Base-by-base conservation (phyloP, 441 rosid genomes). In the Capsella rubella region DNA sequence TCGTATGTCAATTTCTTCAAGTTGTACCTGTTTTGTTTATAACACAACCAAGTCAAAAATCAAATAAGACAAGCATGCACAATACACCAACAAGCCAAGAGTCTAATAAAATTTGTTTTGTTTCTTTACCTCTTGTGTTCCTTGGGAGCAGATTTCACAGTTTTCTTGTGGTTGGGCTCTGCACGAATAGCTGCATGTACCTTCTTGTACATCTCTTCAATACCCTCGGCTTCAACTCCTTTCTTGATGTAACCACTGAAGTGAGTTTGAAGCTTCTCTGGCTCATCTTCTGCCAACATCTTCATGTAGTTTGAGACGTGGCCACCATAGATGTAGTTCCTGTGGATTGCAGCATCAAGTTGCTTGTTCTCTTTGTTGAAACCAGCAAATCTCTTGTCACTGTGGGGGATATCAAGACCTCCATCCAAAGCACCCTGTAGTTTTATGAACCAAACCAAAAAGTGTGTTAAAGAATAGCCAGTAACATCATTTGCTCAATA, bases 131-230 rank as follows among this genome's bases (percentile, higher is more conserved):
- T 91, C 89, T 88, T 91, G 86, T 87, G 94, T 69, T 81, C 72
- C 82, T 82, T 85, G 10, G 90, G 95, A 11, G 83, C 88, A 56
- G 63, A 58, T 86, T 92, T 89, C 69, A 56, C 86, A 3, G 91
- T 75, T 73, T 92, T 90, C 90, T 90, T 90, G 0, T 74, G 11
- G 2, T 82, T 78, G 18, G 99, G 99, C 66, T 92, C 95, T 1
- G 97, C 97, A 4, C 98, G 97, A 57, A 93, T 93, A 21, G 97
- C 94, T 28, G 96, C 91, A 29, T 91, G 98, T 39, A 90, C 97
- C 72, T 90, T 92, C 87, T 87, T 89, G 86, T 90, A 91, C 73
- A 90, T 0, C 3, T 51, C 89, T 80, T 92, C 97, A 1, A 94
- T 32, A 66, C 62, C 61, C 78, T 91, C 98, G 11, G 97, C 78